Base-by-base conservation (phyloP, 306 rosid species). In the Leucaena leucocephala region DNA sequence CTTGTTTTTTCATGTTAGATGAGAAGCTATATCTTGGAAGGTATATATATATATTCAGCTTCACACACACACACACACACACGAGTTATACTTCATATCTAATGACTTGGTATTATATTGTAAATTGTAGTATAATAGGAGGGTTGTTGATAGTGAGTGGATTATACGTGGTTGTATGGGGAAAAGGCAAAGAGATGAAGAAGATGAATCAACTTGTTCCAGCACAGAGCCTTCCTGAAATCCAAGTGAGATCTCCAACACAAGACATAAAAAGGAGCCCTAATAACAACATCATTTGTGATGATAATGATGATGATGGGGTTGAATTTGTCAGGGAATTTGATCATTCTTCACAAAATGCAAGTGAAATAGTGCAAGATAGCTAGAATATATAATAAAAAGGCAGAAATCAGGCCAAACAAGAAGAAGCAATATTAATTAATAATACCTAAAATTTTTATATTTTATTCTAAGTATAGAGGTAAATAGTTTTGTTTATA, bases 21-120 rank as follows among this genome's bases (percentile, higher is more conserved):
- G 87, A 84, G 76, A 75, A 84, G 9, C 59, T 84, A 71, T 76
- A 84, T 34, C 58, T 84, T 21, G 87, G 87, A 80, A 80, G 87
- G 87, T 84, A 52, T 27, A 27, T 27, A 27, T 27, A 27, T 27
- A 27, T 16, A 4, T 50, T 1, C 8, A 2, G 8, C 57, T 14
- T 14, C 19, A 50, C n/a, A 1, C 5, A 27, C 27, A 27, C 27
- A 27, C 27, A 27, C 27, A 27, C 27, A 27, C 27, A 27, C 27
- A 27, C 27, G 27, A 27, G 27, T 27, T 27, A 27, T 27, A 27
- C 2, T 50, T 17, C 6, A 33, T 62, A 11, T 33, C 34, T 27
- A 10, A 59, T 59, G 13, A 27, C 19, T 55, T 27, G 16, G 4
- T 8, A 11, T 46, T 4, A 9, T 22, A 10, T 27, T 27, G 7